phyloP scores from a whole-genome alignment of 2,329 filamentous ascomycete genomes.

The Coleophoma cylindrospora region DNA sequence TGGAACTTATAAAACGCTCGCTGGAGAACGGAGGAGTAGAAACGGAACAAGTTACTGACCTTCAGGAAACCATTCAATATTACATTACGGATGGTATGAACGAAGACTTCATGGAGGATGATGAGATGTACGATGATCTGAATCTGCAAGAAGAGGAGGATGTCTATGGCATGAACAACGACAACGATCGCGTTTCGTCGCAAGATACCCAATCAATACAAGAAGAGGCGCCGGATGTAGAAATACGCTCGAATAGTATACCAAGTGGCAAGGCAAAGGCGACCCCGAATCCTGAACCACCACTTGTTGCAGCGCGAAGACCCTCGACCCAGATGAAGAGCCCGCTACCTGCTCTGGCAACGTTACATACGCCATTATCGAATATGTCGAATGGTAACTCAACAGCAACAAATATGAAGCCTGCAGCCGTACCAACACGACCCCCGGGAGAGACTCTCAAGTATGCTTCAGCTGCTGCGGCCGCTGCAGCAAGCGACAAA shows the following conservation, averaged over 20 bases:
- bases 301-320: conserved; percentile 53
- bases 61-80: conserved; percentile 91
- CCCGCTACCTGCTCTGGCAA: conserved; percentile 86
- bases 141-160: conserved; percentile 91
- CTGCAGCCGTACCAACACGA: conserved; percentile 78
- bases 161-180: conserved; percentile 71
- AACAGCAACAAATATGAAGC: conserved; percentile 73
- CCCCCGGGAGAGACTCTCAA: conserved; percentile 87
- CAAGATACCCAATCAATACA: conserved; percentile 91
- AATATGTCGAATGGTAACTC: conserved; percentile 55
- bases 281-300: conserved; percentile 52
- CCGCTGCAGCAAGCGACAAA: conserved; percentile 85
- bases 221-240: conserved; percentile 68
- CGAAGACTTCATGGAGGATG: conserved; percentile 88
- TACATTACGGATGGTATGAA: conserved; percentile 89
- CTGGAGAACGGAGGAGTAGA: conserved; percentile 92
- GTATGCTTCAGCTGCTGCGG: conserved; percentile 93
- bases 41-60: conserved; percentile 75
- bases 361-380: conserved; percentile 70
- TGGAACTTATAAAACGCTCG: conserved; percentile 84
- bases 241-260: conserved; percentile 39
- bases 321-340: conserved; percentile 92
- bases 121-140: conserved; percentile 91
- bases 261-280: conserved; percentile 42
- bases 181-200: conserved; percentile 86